phyloP scores from a whole-genome alignment of 768 basidiomycete genomes.

The Kwoniella sp. region DNA sequence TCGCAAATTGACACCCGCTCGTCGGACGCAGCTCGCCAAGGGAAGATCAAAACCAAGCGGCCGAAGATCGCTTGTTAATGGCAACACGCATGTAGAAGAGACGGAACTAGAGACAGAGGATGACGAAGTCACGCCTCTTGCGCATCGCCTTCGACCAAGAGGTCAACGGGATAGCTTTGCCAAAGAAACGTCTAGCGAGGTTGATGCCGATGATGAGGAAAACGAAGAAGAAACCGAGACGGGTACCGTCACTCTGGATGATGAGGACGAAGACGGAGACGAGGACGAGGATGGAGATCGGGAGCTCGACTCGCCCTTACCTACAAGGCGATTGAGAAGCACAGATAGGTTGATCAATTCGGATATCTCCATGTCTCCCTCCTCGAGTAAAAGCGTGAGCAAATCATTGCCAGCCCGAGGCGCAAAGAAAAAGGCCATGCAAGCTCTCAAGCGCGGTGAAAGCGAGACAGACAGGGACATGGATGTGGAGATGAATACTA shows the following conservation, averaged over 20 bases:
- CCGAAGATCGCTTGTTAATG: constrained; percentile 9
- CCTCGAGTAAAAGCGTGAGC: not conserved
- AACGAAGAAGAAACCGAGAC: constrained; percentile 24
- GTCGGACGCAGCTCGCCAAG: constrained; percentile 9
- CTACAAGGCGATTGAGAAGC: constrained; percentile 6
- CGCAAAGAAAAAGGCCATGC: constrained; percentile 38
- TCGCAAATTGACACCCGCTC: constrained; percentile 20
- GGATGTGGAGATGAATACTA: constrained; percentile 55
- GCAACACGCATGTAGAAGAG: not conserved
- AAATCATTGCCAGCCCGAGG: constrained; percentile 30
- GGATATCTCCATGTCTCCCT: constrained; percentile 15
- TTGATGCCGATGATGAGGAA: constrained; percentile 40
- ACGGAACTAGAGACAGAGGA: constrained; percentile 17
- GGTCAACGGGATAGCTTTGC: constrained; percentile 9
- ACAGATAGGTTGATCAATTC: constrained; percentile 17
- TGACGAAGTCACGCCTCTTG: constrained; percentile 27
- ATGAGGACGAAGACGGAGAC: constrained; percentile 18
- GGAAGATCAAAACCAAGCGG: not conserved
- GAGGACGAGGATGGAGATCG: constrained; percentile 19
- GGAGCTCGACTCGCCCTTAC: constrained; percentile 10
- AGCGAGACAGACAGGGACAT: constrained; percentile 67
- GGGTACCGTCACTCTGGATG: constrained; percentile 8
- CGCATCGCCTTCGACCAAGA: constrained; percentile 21
- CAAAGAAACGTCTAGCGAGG: constrained; percentile 29
- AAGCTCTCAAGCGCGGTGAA: constrained; percentile 36